phyloP scores from a whole-genome alignment of 192 early-diverging fungal genomes.

The Thamnidium elegans region DNA sequence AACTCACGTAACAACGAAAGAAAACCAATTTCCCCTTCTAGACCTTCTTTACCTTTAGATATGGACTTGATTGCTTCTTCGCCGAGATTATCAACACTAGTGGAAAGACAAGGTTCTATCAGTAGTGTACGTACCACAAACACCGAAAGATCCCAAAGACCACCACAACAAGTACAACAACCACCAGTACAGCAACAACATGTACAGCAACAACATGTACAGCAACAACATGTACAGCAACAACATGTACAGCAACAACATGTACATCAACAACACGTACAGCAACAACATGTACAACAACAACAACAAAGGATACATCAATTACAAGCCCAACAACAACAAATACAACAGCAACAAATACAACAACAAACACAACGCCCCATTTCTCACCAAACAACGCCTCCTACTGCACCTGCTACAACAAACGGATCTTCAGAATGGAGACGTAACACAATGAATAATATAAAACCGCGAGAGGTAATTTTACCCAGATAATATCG shows the following conservation, averaged over 20 bases:
- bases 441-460: no score
- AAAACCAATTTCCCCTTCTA: background rate
- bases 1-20: slow-evolving; percentile 6
- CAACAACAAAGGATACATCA: background rate
- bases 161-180: no score
- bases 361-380: background rate
- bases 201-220: no score
- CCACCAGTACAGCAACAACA: no score
- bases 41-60: slow-evolving; percentile 12
- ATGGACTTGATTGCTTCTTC: slow-evolving; percentile 17
- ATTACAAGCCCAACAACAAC: background rate
- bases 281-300: background rate
- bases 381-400: no score
- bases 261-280: no score
- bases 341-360: background rate
- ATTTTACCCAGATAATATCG: background rate
- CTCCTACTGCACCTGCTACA: no score
- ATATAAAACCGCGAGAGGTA: background rate
- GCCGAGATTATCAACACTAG: slow-evolving; percentile 1
- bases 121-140: no score
- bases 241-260: no score
- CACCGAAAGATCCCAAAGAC: no score
- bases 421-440: no score
- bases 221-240: no score
- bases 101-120: slow-evolving; percentile 2